phyloP scores from a whole-genome alignment of 176 grass and related monocot genomes.

The Musa troglodytarum region DNA sequence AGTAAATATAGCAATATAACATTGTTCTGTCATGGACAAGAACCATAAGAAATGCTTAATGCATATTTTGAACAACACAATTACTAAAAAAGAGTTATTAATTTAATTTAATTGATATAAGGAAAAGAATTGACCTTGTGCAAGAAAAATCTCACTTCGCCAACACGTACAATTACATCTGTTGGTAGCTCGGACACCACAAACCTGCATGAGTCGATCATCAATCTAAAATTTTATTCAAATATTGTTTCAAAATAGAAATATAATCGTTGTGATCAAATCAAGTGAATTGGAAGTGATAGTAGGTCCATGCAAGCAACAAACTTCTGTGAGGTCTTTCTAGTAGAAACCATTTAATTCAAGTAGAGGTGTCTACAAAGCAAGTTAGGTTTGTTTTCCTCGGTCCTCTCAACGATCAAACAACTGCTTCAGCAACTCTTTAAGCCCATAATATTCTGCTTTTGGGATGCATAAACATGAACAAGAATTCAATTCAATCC shows the following conservation, averaged over 20 bases:
- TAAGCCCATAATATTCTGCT: too few relatives aligned
- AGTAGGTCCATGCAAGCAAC: not conserved
- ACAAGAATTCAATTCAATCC: too few relatives aligned
- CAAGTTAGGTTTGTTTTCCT: too few relatives aligned
- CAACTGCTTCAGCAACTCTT: too few relatives aligned
- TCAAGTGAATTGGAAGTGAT: not conserved
- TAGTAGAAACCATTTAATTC: not conserved
- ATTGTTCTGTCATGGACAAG: too few relatives aligned
- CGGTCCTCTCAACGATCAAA: too few relatives aligned
- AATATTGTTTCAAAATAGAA: not conserved
- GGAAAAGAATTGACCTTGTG: conserved; percentile 59
- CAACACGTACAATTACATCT: conserved; percentile 60
- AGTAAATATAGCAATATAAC: not conserved
- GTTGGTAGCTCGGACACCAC: conserved; percentile 84
- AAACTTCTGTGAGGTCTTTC: not conserved
- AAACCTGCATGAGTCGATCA: conserved; percentile 43
- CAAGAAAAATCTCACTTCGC: conserved; percentile 65
- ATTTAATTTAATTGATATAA: not conserved
- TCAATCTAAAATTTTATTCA: conserved; percentile 12
- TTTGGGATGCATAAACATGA: too few relatives aligned
- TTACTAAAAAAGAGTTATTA: not conserved
- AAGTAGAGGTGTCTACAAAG: too few relatives aligned
- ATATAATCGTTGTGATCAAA: not conserved
- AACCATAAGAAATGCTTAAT: not conserved
- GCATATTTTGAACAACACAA: not conserved